Evolutionary conservation across 495 filamentous ascomycete genomes (phyloP), one percentile per base, ranked within the genome.

Genomic region (Jackrogersella multiformis): DNA sequence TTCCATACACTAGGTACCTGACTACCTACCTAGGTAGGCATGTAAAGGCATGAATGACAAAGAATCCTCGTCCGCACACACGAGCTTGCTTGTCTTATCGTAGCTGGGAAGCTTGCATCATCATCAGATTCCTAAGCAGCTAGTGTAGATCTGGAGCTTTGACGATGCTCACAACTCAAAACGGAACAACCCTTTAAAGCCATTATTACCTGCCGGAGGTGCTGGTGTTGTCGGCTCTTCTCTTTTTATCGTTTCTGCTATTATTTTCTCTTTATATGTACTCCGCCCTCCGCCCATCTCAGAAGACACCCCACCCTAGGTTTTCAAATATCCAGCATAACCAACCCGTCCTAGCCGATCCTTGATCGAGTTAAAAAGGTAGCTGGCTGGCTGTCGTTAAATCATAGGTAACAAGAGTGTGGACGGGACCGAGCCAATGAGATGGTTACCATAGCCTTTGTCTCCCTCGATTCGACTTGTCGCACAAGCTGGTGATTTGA

Each of bases 361-460:
- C 60, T 62, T 66, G 59, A 66, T 70, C 69, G 71, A 74, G 73
- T 76, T 70, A 76, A 71, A 66, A 68, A 70, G 68, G 66, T 70
- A 75, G 68, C 66, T 69, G 66, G 60, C 32, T 51, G 41, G 10
- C 42, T 26, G 60, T 51, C 41, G 45, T 54, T 48, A 55, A 54
- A 34, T 30, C 9, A 53, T 24, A 56, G 46, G 55, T 55, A 60
- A 64, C 30, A 51, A 55, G 36, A 35, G 58, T 59, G 60, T 59
- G 41, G 60, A 69, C 44, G 60, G 53, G 36, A 56, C 41, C 32
- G 34, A 64, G 49, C 70, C 70, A 71, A 70, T 70, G 55, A 66
- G 41, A 70, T 21, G 32, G 20, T 12, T 51, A 9, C 21, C 23
- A 60, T 61, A 53, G 34, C 35, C 70, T 68, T 70, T 65, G 58